phyloP scores from a whole-genome alignment of 1,139 yeast genomes.

The Yamadazyma kanchanaburiensis region DNA sequence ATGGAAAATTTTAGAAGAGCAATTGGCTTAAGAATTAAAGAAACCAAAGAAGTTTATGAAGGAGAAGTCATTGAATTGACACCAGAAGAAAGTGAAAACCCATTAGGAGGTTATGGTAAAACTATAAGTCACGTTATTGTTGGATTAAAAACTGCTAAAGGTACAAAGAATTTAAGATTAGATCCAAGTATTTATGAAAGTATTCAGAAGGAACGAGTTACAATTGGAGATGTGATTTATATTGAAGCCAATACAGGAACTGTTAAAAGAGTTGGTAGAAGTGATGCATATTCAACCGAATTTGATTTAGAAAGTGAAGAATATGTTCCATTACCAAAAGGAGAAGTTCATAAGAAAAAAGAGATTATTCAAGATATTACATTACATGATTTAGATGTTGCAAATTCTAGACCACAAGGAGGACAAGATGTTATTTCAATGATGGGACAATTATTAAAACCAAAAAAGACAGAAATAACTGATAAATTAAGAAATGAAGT shows the following conservation, averaged over 20 bases:
- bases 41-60: conserved; percentile 96
- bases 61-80: conserved; percentile 97
- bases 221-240: conserved; percentile 94
- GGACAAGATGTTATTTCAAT: conserved; percentile 97
- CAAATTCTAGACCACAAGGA: conserved; percentile 97
- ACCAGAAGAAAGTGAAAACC: conserved; percentile 96
- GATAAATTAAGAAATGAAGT: conserved; percentile 92
- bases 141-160: conserved; percentile 93
- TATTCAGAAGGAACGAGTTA: conserved; percentile 91
- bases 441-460: conserved; percentile 98
- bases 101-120: conserved; percentile 96
- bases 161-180: conserved; percentile 86
- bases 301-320: conserved; percentile 98
- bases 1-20: conserved; percentile 98
- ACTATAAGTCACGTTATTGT: conserved; percentile 92
- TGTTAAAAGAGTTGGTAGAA: conserved; percentile 94
- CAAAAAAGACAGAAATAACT: conserved; percentile 97
- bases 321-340: conserved; percentile 97
- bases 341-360: conserved; percentile 97
- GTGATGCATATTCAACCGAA: conserved; percentile 98
- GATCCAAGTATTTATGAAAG: conserved; percentile 96
- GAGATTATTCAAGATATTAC: conserved; percentile 98
- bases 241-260: conserved; percentile 98
- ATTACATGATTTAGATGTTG: conserved; percentile 91
- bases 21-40: conserved; percentile 92